A percentile compares a stretch with the other conserved stretches of the same genome.
These are phyloP conservation scores for Fomitopsis betulina DNA, from an alignment of 1,284 basidiomycete species.

Conservation along the genomic window DNA sequence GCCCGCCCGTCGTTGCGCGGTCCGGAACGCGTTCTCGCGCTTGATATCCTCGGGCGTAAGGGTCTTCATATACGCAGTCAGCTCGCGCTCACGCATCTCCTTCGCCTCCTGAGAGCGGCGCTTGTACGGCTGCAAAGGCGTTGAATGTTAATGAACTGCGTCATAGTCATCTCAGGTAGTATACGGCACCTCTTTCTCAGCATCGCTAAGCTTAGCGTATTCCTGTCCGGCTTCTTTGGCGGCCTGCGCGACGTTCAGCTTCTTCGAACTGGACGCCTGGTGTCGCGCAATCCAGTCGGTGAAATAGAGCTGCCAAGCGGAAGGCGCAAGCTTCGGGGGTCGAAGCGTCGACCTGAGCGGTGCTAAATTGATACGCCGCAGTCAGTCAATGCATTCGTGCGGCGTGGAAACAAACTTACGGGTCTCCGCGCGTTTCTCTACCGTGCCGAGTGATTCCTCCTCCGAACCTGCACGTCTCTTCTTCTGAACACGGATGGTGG, in stretches of 20 bases:
- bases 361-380: conserved; percentile 26
- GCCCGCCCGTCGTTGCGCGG: conserved; percentile 90
- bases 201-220: conserved; percentile 75
- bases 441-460: conserved; percentile 31
- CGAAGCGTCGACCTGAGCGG: conserved; percentile 69
- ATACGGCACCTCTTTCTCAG: conserved; percentile 74
- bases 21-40: conserved; percentile 87
- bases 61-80: conserved; percentile 82
- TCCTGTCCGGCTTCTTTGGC: conserved; percentile 93
- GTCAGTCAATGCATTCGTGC: conserved; percentile 17
- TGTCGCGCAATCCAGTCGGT: conserved; percentile 93
- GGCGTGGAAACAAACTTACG: conserved; percentile 17
- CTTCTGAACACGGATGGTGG: conserved; percentile 62
- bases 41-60: conserved; percentile 95
- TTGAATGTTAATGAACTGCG: conserved; percentile 18
- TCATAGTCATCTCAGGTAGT: conserved; percentile 1
- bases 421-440: conserved; percentile 26
- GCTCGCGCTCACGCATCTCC: conserved; percentile 79
- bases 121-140: conserved; percentile 64
- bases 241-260: conserved; percentile 93
- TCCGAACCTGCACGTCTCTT: conserved; percentile 47
- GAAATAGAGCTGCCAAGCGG: conserved; percentile 97
- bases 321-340: conserved; percentile 90
- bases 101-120: conserved; percentile 80
- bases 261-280: conserved; percentile 72